Evolutionary conservation across 2,329 filamentous ascomycete genomes (phyloP), one percentile per base, ranked within the genome.

Genomic region (Botryotinia globosa): DNA sequence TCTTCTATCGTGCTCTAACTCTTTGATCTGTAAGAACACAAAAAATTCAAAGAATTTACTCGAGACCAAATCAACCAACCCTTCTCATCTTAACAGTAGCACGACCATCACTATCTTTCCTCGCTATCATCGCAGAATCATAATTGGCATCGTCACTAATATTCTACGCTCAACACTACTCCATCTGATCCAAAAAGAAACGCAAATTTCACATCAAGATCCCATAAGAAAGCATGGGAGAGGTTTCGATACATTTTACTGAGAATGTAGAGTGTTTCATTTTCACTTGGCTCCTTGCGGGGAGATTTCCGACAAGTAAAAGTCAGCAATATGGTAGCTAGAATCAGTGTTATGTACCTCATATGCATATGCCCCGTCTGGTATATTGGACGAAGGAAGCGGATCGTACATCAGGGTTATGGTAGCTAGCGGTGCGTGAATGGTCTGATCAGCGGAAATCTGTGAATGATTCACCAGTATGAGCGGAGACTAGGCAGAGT

Each of bases 401-500:
- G 0, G 5, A 12, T 14, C 20, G 3, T 51, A n/a, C 2, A 16
- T 3, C 12, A 14, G 12, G 0, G 14, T n/a, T 14, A 25, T 25
- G 25, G 48, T 29, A 29, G n/a, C 51, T 18, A n/a, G n/a, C 9
- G 0, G 18, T 29, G 2, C 29, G n/a, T 18, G 16, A 29, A 56
- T 56, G 25, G n/a, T n/a, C 1, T 51, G 25, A 51, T n/a, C 4
- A 14, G 22, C 25, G 10, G 2, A 3, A 29, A 3, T 29, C 3
- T 1, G n/a, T 56, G n/a, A 18, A 56, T 56, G n/a, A 56, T 56
- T 56, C n/a, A 56, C n/a, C 51, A 0, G 16, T 8, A 8, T 18
- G 3, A 29, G n/a, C 25, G 51, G 7, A 18, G 51, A 29, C 8
- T 1, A 6, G 51, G 14, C n/a, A 29, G n/a, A 54, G 6, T 56